Evolutionary conservation across 2,329 filamentous ascomycete genomes (phyloP), one percentile per base, ranked within the genome.

Genomic region (Phyllosticta capitalensis): DNA sequence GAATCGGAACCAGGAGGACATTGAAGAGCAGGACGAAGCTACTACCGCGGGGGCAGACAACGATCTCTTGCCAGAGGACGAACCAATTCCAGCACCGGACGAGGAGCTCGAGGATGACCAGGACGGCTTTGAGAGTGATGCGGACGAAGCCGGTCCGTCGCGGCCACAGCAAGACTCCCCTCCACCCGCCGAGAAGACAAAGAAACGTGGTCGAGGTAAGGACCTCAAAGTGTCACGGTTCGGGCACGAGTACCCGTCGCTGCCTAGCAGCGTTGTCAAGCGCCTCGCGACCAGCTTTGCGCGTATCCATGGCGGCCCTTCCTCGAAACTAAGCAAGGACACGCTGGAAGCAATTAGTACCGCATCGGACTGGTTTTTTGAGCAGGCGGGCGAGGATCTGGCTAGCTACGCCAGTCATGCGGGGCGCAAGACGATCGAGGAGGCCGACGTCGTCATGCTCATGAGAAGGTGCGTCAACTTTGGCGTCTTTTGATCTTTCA

Each of bases 291-390:
- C 85, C 33, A 86, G 82, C 1, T 89, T 90, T 67, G 81, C 87
- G 20, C 84, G 85, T 65, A 83, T 83, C 3, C 83, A 85, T 52
- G 84, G 85, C 20, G 77, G 81, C 9, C 81, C 81, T 65, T 89
- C 87, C 65, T 77, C 83, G 5, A 89, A 86, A 64, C 82, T 95
- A 53, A 84, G 81, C 60, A 84, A 87, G 52, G 89, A 94, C 56
- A 86, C 88, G 1, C 75, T 95, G 45, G 81, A 82, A 28, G 86
- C 87, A 4, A 83, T 96, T 58, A 85, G 87, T 67, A 86, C 90
- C 69, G 89, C 90, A 0, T 89, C 89, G 2, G 89, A 95, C 63
- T 94, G 90, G 87, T 96, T 91, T 72, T 95, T 96, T 70, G 90
- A 95, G 74, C 91, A 96, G 72, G 77, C 89, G 2, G 85, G 88